A percentile compares a stretch with the other conserved stretches of the same genome.
Evolutionary conservation across 768 basidiomycete genomes (phyloP).

Genomic region (Phylloporus sp.): DNA sequence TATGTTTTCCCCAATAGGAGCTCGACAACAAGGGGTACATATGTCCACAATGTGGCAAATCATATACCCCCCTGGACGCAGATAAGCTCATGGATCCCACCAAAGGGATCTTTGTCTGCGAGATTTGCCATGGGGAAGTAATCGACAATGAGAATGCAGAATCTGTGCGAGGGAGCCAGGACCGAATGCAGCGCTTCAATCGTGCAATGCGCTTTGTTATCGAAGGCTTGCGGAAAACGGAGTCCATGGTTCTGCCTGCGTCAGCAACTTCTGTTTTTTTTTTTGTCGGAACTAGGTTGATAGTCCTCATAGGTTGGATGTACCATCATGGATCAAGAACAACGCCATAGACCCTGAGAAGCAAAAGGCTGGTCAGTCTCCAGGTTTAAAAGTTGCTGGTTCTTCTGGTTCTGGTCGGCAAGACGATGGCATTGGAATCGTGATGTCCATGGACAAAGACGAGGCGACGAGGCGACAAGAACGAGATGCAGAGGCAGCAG

Average conservation of each 20-base stretch:
- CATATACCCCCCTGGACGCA: slow-evolving; percentile 83
- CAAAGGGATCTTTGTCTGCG: slow-evolving; percentile 71
- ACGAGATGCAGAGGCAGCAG: slow-evolving; percentile 75
- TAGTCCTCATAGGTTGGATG: slow-evolving; percentile 60
- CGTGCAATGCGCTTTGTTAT: slow-evolving; percentile 83
- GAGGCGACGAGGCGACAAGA: slow-evolving; percentile 69
- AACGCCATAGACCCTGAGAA: slow-evolving; percentile 64
- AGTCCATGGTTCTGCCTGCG: slow-evolving; percentile 82
- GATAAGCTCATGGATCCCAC: slow-evolving; percentile 75
- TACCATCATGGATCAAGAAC: slow-evolving; percentile 74
- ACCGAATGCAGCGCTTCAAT: slow-evolving; percentile 95
- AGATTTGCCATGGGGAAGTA: slow-evolving; percentile 82
- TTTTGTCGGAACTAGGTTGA: neutral
- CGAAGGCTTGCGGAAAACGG: slow-evolving; percentile 85
- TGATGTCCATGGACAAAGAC: slow-evolving; percentile 88
- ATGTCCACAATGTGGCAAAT: slow-evolving; percentile 82
- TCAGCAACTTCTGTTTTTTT: slow-evolving; percentile 37
- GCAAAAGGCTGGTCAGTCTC: slow-evolving; percentile 47
- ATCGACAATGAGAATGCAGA: slow-evolving; percentile 90
- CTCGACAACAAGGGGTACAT: slow-evolving; percentile 97
- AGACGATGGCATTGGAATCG: slow-evolving; percentile 79
- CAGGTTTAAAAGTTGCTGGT: slow-evolving; percentile 72
- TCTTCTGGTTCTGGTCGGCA: slow-evolving; percentile 53
- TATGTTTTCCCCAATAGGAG: slow-evolving; percentile 51
- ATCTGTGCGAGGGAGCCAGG: slow-evolving; percentile 79